Percentiles rank a stretch among this genome's conserved stretches.
Evolutionary conservation across 768 basidiomycete species (phyloP).

Genomic region (Pisolithus tinctorius): DNA sequence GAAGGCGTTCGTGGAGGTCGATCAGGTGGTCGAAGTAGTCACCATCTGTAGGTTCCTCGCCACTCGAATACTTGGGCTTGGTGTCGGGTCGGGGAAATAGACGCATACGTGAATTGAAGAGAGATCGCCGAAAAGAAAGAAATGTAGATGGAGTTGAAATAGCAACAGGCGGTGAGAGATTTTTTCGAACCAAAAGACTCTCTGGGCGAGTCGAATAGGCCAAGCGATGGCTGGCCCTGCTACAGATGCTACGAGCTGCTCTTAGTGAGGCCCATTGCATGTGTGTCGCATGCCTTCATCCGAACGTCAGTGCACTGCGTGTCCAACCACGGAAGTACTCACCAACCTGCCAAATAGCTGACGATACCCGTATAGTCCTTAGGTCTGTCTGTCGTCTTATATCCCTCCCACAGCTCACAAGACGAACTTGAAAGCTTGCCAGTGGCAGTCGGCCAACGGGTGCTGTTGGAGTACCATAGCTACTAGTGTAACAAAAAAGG

Average conservation of each 20-base stretch:
- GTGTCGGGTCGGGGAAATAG: conserved; percentile 3
- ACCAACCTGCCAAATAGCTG: conserved; percentile 18
- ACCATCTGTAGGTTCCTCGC: not conserved
- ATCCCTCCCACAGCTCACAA: not conserved
- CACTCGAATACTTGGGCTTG: not conserved
- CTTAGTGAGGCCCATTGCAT: conserved; percentile 66
- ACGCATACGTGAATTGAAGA: conserved; percentile 5
- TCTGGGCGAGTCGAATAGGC: not conserved
- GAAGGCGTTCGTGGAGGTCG: not conserved
- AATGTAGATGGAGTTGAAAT: not conserved
- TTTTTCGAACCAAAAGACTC: not conserved
- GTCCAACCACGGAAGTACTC: conserved; percentile 1
- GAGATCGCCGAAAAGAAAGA: conserved; percentile 1
- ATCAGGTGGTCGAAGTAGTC: not conserved
- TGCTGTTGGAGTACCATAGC: not conserved
- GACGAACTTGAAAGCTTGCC: too few relatives aligned
- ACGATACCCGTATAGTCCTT: not conserved
- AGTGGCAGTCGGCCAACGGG: too few relatives aligned
- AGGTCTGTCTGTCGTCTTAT: not conserved
- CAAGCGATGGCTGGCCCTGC: conserved; percentile 6
- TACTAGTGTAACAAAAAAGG: not conserved
- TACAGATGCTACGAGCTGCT: conserved; percentile 39
- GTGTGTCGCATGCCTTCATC: conserved; percentile 51
- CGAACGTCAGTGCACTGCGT: not conserved
- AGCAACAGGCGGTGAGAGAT: not conserved